These are phyloP conservation scores for Fusarium brevicatenulatum DNA, from an alignment of 2,329 filamentous ascomycete species.

Conservation along the genomic window DNA sequence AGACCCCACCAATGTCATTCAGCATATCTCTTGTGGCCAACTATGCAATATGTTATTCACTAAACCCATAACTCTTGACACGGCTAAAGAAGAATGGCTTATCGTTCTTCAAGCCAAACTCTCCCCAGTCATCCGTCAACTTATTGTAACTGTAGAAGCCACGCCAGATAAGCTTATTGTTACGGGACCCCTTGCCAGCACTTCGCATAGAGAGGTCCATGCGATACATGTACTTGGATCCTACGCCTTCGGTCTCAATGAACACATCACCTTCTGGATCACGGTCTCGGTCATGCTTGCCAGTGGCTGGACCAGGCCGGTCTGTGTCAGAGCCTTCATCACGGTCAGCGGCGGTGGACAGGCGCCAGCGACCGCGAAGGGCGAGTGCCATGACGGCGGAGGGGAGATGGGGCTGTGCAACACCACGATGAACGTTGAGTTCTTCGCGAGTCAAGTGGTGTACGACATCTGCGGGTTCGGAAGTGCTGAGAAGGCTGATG, in stretches of 20 bases:
- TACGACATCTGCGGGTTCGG: conserved; percentile 87
- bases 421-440: conserved; percentile 59
- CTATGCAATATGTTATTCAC: conserved; percentile 44
- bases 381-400: conserved; percentile 74
- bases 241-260: conserved; percentile 87
- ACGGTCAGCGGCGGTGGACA: conserved; percentile 52
- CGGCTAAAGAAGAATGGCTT: conserved; percentile 75
- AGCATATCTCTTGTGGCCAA: not conserved
- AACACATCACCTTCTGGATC: conserved; percentile 73
- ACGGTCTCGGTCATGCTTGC: conserved; percentile 33
- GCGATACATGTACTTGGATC: conserved; percentile 81
- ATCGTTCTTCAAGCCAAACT: conserved; percentile 74
- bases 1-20: not conserved
- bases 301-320: not conserved
- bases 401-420: conserved; percentile 46
- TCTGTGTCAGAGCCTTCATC: conserved; percentile 37
- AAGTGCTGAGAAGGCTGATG: conserved; percentile 82
- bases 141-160: conserved; percentile 92
- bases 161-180: conserved; percentile 90
- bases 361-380: conserved; percentile 65
- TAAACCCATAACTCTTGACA: conserved; percentile 69
- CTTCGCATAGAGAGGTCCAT: conserved; percentile 80
- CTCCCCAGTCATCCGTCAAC: conserved; percentile 88
- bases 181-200: conserved; percentile 71
- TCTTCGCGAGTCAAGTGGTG: conserved; percentile 81